Conservation (phyloP, 306 rosid species). For the Dicorynia guianensis region DNA sequence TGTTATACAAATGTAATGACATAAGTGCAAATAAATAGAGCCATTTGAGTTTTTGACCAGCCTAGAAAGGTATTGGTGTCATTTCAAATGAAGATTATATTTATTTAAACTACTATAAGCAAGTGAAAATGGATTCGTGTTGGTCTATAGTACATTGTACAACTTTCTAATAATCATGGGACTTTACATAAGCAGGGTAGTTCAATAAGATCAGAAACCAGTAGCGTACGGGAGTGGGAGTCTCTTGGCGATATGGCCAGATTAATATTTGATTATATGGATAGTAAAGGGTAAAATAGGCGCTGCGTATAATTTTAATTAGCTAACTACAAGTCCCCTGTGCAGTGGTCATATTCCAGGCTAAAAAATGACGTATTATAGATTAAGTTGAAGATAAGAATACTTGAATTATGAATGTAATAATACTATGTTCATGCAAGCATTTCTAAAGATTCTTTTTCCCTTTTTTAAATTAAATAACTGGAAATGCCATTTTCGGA, state of each 20-base stretch:
- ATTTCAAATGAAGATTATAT: neutral
- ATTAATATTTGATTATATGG: too few species aligned
- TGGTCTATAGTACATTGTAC: neutral
- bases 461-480: neutral
- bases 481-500: neutral
- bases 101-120: neutral
- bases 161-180: neutral
- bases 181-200: too few species aligned
- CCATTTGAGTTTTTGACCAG: slow-evolving; percentile 1
- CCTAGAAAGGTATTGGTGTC: neutral
- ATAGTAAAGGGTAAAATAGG: too few species aligned
- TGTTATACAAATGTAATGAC: slow-evolving; percentile 8
- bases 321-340: too few species aligned
- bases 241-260: too few species aligned
- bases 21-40: slow-evolving; percentile 25
- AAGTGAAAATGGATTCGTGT: neutral
- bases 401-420: neutral
- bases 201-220: too few species aligned
- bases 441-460: neutral
- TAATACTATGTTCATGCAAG: neutral
- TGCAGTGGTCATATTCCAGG: too few species aligned
- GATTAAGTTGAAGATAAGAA: neutral
- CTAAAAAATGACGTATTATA: neutral
- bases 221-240: too few species aligned
- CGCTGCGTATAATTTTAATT: too few species aligned